Base-by-base conservation (phyloP, 176 grass and related monocot species). In the Musa itinerans region DNA sequence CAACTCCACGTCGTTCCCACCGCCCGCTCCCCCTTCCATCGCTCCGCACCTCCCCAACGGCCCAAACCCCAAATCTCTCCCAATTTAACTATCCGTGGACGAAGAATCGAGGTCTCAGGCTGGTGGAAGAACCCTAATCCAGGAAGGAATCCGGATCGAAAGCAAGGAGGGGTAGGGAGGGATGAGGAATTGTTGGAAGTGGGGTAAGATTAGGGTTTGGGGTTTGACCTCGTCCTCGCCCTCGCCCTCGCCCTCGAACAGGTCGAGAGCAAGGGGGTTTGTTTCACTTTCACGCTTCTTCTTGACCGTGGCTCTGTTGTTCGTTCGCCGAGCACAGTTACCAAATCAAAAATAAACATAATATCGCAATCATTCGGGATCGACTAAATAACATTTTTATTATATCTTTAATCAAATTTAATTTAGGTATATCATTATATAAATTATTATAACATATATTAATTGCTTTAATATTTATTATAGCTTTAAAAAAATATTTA, bases 1-100 rank as follows among this genome's bases (percentile, higher is more conserved):
- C 72, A 99, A 86, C 80, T 99, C 95, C 76, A 99, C 91, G 89
- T 99, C 95, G 20, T 73, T 84, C 0, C 69, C 81, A 3, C 89
- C 94, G 2, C 89, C 85, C 3, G 73, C 74, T 50, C 85, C 80
- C 20, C 78, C 76, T 17, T 77, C 75, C 75, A 77, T 0, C 80
- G 82, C 22, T 87, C 52, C 29, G 71, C 81, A 73, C 73, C 69
- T 20, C 12, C 23, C 22, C 9, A 17, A 71, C 43, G 11, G 24
- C 15, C 72, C 71, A 50, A 26, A 55, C 11, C 21, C 12, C 43
- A 8, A 73, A 26, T 16, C 52, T 9, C 68, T n/a, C 16, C 23
- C 10, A 65, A 11, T 25, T 24, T 68, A 43, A 68, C 65, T 15
- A 12, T 13, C 12, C 65, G 34, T 14, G 7, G 11, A 19, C 65